Base-by-base conservation (phyloP, 2,329 filamentous ascomycete genomes). In the Xylaria sp. region DNA sequence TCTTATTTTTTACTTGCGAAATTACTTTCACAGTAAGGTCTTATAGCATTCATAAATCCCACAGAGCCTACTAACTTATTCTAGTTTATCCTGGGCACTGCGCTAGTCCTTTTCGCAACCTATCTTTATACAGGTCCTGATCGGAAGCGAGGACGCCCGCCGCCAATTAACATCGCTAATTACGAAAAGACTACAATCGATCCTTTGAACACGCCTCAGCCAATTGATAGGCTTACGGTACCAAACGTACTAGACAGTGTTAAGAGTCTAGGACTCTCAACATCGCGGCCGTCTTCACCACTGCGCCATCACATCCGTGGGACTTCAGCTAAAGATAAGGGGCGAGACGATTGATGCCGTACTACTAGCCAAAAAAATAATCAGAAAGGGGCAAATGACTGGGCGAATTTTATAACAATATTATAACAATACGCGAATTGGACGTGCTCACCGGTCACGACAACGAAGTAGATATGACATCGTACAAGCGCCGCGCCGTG, bases 31-130 rank as follows among this genome's bases (percentile, higher is more conserved):
- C 89, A 71, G 93, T 96, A 86, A 81, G 91, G 84, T 42, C 22
- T 1, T 33, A 27, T 5, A 10, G 5, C 33, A 27, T 13, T 20
- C 22, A 5, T 4, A 11, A 29, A 6, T 25, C n/a, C 9, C 0
- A 13, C 13, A 3, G 38, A 15, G n/a, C 47, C 22, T 15, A n/a
- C 54, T 69, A 55, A 72, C 50, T 56, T 47, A 62, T 53, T 68
- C 50, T 71, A 97, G 94, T 97, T 97, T 78, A 75, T 97, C 42
- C 68, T 93, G 56, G 96, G 96, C 61, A 94, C 94, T 0, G 83
- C 84, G 11, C 82, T 96, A 55, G 94, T 98, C 9, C 81, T 97
- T 0, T 85, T 88, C 47, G 91, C 94, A 2, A 96, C 93, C 1
- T 97, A 94, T 77, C 84, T 97, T 17, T 97, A 97, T 82, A 93